These are phyloP conservation scores for Dissophora ornata DNA, from an alignment of 192 early-diverging fungal genomes.

Conservation along the genomic window DNA sequence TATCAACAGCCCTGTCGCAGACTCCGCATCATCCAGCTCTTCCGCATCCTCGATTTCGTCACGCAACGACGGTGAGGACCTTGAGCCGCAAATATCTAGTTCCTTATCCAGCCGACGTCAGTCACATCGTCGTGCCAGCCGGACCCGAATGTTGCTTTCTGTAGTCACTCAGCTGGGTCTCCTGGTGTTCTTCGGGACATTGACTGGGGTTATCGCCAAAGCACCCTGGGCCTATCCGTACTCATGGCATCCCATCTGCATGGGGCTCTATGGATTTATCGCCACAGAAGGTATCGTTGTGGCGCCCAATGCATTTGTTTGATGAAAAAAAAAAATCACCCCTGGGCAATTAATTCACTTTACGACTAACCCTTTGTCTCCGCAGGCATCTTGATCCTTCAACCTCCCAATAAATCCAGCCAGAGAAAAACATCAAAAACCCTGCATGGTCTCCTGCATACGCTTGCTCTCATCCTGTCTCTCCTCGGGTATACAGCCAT, in stretches of 20 bases:
- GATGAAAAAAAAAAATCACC: no score
- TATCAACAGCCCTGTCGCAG: not conserved
- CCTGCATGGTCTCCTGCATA: conserved; percentile 26
- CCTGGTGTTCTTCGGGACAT: conserved; percentile 30
- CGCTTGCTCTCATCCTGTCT: conserved; percentile 28
- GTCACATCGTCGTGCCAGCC: not conserved
- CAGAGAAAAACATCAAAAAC: conserved; percentile 11
- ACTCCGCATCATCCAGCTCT: not conserved
- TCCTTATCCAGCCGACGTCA: not conserved
- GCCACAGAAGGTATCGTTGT: conserved; percentile 38
- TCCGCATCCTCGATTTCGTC: not conserved
- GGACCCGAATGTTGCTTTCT: conserved; percentile 6
- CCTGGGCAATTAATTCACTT: no score
- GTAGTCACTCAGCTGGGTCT: conserved; percentile 29
- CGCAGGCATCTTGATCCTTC: conserved; percentile 36
- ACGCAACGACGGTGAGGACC: not conserved
- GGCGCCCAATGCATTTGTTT: not conserved
- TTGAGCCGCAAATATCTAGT: not conserved
- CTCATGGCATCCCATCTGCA: conserved; percentile 50
- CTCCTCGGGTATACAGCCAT: conserved; percentile 29
- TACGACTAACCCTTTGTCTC: no score
- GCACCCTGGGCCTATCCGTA: conserved; percentile 48
- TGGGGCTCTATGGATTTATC: conserved; percentile 51
- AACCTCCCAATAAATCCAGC: conserved; percentile 22
- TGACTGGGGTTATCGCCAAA: conserved; percentile 22